phyloP scores from a whole-genome alignment of 805 yeast genomes.

The Wickerhamomyces canadensis region DNA sequence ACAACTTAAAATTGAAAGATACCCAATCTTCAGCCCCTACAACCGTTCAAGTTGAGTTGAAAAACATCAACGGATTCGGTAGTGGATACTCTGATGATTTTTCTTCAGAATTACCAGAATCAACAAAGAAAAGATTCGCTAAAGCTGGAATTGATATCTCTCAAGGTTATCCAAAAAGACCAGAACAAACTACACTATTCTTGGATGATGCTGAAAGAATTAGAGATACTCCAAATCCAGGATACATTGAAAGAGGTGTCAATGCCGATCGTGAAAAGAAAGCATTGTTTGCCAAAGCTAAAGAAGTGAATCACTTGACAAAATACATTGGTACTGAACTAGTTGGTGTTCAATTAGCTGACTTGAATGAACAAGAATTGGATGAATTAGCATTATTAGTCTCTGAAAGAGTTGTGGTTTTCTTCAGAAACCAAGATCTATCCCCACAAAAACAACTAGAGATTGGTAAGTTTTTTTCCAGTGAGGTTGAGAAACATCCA shows the following conservation, averaged over 20 bases:
- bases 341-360: slow-evolving; percentile 39
- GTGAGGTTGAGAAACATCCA: slow-evolving; percentile 38
- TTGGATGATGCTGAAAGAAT: slow-evolving; percentile 35
- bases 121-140: slow-evolving; percentile 26
- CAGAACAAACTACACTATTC: slow-evolving; percentile 32
- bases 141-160: slow-evolving; percentile 33
- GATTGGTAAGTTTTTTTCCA: slow-evolving; percentile 16
- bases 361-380: slow-evolving; percentile 36
- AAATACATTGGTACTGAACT: slow-evolving; percentile 46
- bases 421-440: slow-evolving; percentile 27
- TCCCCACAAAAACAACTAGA: slow-evolving; percentile 14
- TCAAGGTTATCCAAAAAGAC: slow-evolving; percentile 36
- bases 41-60: slow-evolving; percentile 1
- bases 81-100: slow-evolving; percentile 12
- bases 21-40: neutral
- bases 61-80: slow-evolving; percentile 6
- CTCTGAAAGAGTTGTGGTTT: slow-evolving; percentile 47
- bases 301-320: slow-evolving; percentile 37
- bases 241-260: slow-evolving; percentile 30
- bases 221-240: slow-evolving; percentile 27
- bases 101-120: slow-evolving; percentile 20
- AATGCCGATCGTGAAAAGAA: slow-evolving; percentile 38
- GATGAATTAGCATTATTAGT: slow-evolving; percentile 43
- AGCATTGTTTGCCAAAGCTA: slow-evolving; percentile 35
- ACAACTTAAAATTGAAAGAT: neutral